These are phyloP conservation scores for Colletotrichum costaricense DNA, from an alignment of 2,329 filamentous ascomycete genomes.

Conservation along the genomic window DNA sequence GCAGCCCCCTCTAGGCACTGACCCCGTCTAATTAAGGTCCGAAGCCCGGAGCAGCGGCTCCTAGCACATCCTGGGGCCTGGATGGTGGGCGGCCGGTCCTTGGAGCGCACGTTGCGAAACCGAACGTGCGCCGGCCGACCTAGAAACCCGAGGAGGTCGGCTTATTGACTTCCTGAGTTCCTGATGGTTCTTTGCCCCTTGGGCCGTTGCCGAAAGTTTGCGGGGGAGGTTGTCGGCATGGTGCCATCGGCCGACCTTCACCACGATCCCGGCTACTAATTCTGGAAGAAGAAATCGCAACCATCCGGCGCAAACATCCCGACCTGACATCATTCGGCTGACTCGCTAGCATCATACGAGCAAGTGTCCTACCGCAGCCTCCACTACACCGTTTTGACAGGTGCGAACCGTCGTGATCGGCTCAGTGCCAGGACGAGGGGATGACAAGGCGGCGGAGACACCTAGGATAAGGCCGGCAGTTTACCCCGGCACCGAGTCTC, in stretches of 20 bases:
- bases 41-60: not conserved
- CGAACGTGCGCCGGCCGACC: not conserved
- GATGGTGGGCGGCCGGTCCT: slow-evolving; percentile 14
- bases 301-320: not conserved
- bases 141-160: slow-evolving; percentile 4
- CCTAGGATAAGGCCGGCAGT: slow-evolving; percentile 8
- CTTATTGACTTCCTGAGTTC: not conserved
- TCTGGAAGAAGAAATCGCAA: not conserved
- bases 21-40: slow-evolving; percentile 18
- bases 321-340: slow-evolving; percentile 24
- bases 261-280: not conserved
- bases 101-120: not conserved
- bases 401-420: slow-evolving; percentile 26
- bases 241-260: slow-evolving; percentile 14
- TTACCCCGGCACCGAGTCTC: slow-evolving; percentile 9
- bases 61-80: not conserved
- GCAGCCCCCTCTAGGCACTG: not conserved
- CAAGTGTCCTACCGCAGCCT: not conserved
- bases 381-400: slow-evolving; percentile 18
- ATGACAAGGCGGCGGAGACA: slow-evolving; percentile 28
- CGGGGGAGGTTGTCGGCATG: not conserved
- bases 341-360: slow-evolving; percentile 29
- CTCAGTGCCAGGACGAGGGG: slow-evolving; percentile 21
- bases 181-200: not conserved
- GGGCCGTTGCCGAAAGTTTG: not conserved